phyloP scores from a whole-genome alignment of 2,329 filamentous ascomycete species.

The Neofusicoccum laricinum region DNA sequence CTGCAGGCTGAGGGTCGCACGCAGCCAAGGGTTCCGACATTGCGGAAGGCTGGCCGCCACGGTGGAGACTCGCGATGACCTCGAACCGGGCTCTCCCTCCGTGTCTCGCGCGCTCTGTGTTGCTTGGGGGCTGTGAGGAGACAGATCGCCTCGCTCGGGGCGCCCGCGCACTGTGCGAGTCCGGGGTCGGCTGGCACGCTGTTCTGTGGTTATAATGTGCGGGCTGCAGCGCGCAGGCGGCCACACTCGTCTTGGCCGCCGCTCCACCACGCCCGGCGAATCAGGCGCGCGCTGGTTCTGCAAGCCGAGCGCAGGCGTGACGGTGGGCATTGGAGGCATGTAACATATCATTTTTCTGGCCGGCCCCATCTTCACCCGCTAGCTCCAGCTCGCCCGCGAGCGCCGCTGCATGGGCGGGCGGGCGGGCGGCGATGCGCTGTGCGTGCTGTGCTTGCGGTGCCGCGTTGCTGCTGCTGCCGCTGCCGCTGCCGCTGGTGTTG shows the following conservation, averaged over 20 bases:
- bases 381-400: not conserved
- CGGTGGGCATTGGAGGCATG: not conserved
- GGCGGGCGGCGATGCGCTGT: not conserved
- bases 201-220: slow-evolving; percentile 9
- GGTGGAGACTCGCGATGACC: slow-evolving; percentile 13
- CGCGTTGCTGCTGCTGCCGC: not conserved
- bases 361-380: slow-evolving; percentile 3
- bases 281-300: not conserved
- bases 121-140: slow-evolving; percentile 8
- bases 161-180: slow-evolving; percentile 5
- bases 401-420: not conserved
- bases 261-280: slow-evolving; percentile 11
- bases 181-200: not conserved
- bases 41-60: slow-evolving; percentile 11
- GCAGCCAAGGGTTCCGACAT: slow-evolving; percentile 12
- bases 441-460: not conserved
- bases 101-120: slow-evolving; percentile 11
- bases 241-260: slow-evolving; percentile 1
- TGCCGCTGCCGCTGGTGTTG: not conserved
- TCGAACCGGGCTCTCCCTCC: slow-evolving; percentile 12
- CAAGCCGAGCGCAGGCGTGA: slow-evolving; percentile 9
- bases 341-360: slow-evolving; percentile 14
- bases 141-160: slow-evolving; percentile 12
- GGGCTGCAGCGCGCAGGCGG: slow-evolving; percentile 9
- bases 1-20: slow-evolving; percentile 8